Base-by-base conservation (phyloP, 2,329 filamentous ascomycete genomes). In the Phialocephala subalpina region DNA sequence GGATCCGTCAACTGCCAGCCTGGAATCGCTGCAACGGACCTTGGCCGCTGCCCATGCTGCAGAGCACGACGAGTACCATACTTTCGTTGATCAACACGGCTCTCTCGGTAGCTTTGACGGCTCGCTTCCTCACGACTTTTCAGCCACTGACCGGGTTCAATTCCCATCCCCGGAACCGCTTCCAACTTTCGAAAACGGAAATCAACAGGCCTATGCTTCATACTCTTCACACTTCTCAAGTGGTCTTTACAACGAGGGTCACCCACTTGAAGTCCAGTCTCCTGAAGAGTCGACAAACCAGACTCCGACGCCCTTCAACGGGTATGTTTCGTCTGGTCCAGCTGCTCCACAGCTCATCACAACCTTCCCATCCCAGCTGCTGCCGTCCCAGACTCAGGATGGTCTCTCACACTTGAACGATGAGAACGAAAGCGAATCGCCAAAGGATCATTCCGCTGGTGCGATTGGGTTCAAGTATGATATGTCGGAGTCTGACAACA, bases 21-120 rank as follows among this genome's bases (percentile, higher is more conserved):
- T 74, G 53, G 69, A 75, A 55, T 76, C 75, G 7, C 66, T 76
- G 14, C 67, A 73, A 9, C 69, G 73, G n/a, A 72, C 73, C 11
- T 65, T 75, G 62, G 71, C 72, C 58, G 66, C 63, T 33, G 70
- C 69, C 18, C 69, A 71, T 29, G 64, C 67, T 11, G 66, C 66
- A 25, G 67, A 67, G n/a, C 66, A 64, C 22, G 65, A 71, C 22
- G 69, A 70, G 0, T 74, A 68, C 53, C 63, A 70, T 16, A 49
- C 14, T 45, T 73, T 67, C 57, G 58, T 58, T 2, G 58, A 73
- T 12, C 64, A 66, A 5, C 56, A 63, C 14, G 69, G 71, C 38
- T 58, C 66, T 12, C 36, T 73, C 20, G 3, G 62, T 29, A 29
- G 53, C 3, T 71, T 71, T 53, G 65, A 49, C 29, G 70, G 61